Evolutionary conservation across 2,329 filamentous ascomycete genomes (phyloP), one percentile per base, ranked within the genome.

Genomic region (Colletotrichum trifolii): DNA sequence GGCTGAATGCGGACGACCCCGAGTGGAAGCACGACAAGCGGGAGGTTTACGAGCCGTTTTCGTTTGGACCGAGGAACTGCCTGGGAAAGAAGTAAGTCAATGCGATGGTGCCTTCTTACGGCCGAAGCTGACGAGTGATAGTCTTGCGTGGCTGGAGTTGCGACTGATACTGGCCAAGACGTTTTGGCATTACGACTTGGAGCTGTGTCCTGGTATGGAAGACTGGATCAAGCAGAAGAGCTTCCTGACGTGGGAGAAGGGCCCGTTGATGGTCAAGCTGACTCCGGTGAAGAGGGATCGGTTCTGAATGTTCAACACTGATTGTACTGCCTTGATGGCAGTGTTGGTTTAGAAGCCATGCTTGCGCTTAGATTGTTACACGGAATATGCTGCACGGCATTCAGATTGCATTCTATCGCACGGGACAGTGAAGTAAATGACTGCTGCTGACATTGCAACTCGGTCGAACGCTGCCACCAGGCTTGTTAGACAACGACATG

Each of bases 61-160:
- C 78, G 9, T 55, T 81, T 2, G 83, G 83, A 0, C 79, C 83
- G 8, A 73, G 83, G 2, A 83, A 83, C 48, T 86, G 83, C 62
- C 74, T 86, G 34, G 83, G 83, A 1, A 76, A 75, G 61, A 83
- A 84, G 76, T 77, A 67, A 68, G 74, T 66, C 6, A 11, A 3
- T 72, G 9, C 33, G 6, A 8, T 10, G 10, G 9, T 3, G 11
- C 39, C 10, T 17, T 39, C 35, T 25, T n/a, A n/a, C 7, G 6
- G 2, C 34, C 13, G 33, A 35, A 0, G 40, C 60, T 59, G n/a
- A 63, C 47, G 46, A 10, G 8, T n/a, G 6, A 2, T 6, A 84
- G 81, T 61, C 73, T 86, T 42, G 82, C 83, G 3, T 83, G 82
- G 54, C 75, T 79, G 17, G 83, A 86, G 69, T 82, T 85, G 77